Base-by-base conservation (phyloP, 2,329 filamentous ascomycete genomes). In the Ophiostoma angusticollis region DNA sequence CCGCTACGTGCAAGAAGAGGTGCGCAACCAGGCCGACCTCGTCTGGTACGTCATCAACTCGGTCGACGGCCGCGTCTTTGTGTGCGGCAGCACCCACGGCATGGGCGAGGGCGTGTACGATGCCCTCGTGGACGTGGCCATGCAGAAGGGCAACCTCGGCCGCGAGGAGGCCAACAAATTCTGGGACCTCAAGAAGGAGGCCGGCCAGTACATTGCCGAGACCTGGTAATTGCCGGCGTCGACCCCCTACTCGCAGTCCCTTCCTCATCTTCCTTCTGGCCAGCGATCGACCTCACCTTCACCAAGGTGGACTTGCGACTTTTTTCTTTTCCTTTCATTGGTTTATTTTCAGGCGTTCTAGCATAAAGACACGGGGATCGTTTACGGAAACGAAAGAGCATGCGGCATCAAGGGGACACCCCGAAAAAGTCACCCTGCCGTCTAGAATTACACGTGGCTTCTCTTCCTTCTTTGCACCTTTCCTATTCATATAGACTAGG, bases 1-100 rank as follows among this genome's bases (percentile, higher is more conserved):
- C 46, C 80, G 81, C 48, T 98, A 98, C 54, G 91, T 98, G 2
- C 91, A 98, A 56, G 91, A 98, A 53, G 91, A 96, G 59, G 89
- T 98, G 8, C 69, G 74, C 9, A 72, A 84, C 47, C 91, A 96
- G 58, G 84, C 87, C 2, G 91, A 96, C 54, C 72, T 96, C n/a
- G 89, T 96, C 13, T 98, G 91, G 91, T 93, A 85, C 58, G 86
- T 96, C 47, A 83, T 93, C 67, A 96, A 96, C 58, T 78, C 86
- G 2, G 69, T 96, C n/a, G 91, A 98, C 53, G 91, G 91, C 1
- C 78, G 91, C 37, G 78, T 96, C 37, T 98, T 98, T 56, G 91
- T 98, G 42, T 98, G 91, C 58, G 91, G 91, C 35, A 93, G 83
- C 60, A 86, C 78, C 54, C 86, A 84, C 64, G 91, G 91, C 41